Conservation (phyloP, 75 land plant genomes). For the Sequoiadendron giganteum region DNA sequence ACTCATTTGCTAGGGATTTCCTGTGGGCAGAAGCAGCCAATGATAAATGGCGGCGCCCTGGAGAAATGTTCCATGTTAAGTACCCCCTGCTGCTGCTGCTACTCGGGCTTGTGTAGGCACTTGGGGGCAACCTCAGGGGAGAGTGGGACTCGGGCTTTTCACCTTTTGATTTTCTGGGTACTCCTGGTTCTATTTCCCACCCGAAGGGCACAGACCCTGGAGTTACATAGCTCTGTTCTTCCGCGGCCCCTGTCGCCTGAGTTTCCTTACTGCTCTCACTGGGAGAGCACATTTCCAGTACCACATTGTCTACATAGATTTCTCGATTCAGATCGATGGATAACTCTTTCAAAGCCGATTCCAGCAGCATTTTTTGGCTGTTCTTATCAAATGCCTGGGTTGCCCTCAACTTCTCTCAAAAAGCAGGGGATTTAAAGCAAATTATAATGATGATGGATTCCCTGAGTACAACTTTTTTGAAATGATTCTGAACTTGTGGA, state of each 20-base stretch:
- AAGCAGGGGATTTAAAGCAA: not conserved
- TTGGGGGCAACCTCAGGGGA: not conserved
- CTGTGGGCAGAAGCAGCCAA: not conserved
- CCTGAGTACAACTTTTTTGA: no score
- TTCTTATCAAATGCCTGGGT: not conserved
- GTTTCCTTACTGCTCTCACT: not conserved
- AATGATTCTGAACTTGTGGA: not conserved
- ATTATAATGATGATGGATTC: no score
- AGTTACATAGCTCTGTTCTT: not conserved
- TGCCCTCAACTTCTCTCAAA: no score
- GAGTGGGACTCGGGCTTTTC: not conserved
- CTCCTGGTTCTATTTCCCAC: slow-evolving; percentile 4
- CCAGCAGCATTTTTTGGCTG: not conserved
- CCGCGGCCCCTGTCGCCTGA: not conserved
- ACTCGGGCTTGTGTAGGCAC: not conserved
- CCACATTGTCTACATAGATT: not conserved
- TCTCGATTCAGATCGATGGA: not conserved
- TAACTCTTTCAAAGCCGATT: slow-evolving; percentile 3
- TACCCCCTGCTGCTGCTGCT: not conserved
- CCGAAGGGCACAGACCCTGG: not conserved
- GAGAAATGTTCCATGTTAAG: not conserved
- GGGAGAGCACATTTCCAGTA: not conserved
- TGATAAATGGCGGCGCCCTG: not conserved
- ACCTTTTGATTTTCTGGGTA: not conserved
- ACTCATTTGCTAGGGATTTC: not conserved